A percentile compares a stretch with the other conserved stretches of the same genome.
phyloP scores from a whole-genome alignment of 2,329 filamentous ascomycete species.

The Ophiosphaerella korrae region DNA sequence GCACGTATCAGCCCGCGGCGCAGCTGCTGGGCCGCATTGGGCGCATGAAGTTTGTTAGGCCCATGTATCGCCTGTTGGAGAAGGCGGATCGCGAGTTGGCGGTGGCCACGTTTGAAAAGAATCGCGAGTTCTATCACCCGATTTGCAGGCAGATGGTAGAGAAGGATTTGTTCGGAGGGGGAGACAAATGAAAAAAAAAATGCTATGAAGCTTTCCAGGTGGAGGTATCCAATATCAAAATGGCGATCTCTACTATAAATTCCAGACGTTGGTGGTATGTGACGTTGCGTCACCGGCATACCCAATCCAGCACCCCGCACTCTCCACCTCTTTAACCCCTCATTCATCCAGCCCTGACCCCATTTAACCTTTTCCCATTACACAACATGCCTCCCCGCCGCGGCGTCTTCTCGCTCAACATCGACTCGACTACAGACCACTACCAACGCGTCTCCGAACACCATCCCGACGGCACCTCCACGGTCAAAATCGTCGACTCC shows the following conservation, averaged over 20 bases:
- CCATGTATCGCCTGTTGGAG: constrained; percentile 77
- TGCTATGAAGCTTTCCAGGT: no score
- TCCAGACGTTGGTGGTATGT: no score
- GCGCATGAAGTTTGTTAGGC: constrained; percentile 95
- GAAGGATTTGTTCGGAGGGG: constrained; percentile 71
- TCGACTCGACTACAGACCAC: constrained; percentile 48
- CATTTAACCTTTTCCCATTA: constrained; percentile 22
- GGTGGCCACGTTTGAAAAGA: constrained; percentile 80
- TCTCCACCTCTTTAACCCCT: constrained; percentile 22
- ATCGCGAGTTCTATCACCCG: constrained; percentile 93
- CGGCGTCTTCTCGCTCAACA: constrained; percentile 45
- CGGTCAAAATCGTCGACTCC: constrained; percentile 42
- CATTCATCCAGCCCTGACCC: constrained; percentile 26
- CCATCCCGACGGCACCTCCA: constrained; percentile 36
- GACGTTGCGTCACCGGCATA: constrained; percentile 24
- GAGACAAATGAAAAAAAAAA: constrained; percentile 12
- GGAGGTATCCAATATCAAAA: no score
- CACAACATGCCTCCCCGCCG: constrained; percentile 33
- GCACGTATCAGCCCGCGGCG: constrained; percentile 71
- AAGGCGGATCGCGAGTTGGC: constrained; percentile 76
- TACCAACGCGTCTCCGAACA: constrained; percentile 46
- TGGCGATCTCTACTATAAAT: no score
- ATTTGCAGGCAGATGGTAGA: constrained; percentile 81
- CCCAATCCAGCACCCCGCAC: constrained; percentile 31
- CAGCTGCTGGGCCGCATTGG: constrained; percentile 81